Conservation (phyloP, 371 early-diverging fungal genomes). For the Choanephora cucurbitarum region DNA sequence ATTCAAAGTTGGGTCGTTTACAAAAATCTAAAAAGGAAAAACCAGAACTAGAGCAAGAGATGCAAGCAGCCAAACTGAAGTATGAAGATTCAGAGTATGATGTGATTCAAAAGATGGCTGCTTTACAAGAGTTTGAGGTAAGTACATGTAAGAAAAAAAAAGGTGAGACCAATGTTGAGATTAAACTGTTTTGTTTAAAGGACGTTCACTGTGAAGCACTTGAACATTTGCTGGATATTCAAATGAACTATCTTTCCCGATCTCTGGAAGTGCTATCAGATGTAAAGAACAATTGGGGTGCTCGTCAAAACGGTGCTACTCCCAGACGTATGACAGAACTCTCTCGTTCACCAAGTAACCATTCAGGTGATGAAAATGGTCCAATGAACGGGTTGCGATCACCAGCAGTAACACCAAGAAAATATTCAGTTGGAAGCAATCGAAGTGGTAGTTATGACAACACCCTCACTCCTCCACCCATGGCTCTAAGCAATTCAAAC, state of each 20-base stretch:
- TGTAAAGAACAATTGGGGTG: constrained; percentile 16
- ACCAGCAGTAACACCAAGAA: constrained; percentile 1
- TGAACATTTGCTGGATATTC: constrained; percentile 55
- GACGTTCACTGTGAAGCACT: constrained; percentile 61
- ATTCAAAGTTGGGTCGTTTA: constrained; percentile 83
- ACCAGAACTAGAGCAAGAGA: constrained; percentile 64
- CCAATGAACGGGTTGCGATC: background rate
- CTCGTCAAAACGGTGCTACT: background rate
- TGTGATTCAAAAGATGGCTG: constrained; percentile 65
- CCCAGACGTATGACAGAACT: constrained; percentile 1
- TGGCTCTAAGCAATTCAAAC: background rate
- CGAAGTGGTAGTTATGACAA: constrained; percentile 1
- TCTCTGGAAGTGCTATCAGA: constrained; percentile 45
- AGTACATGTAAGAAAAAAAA: background rate
- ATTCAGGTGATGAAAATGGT: constrained; percentile 3
- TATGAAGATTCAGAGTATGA: constrained; percentile 89
- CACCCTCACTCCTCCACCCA: background rate
- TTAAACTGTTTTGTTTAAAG: constrained; percentile 25
- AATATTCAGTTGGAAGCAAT: constrained; percentile 1
- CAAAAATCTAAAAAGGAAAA: constrained; percentile 87
- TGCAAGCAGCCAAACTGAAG: constrained; percentile 84
- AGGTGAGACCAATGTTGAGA: background rate
- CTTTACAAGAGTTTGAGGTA: constrained; percentile 74
- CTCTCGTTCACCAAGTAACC: constrained; percentile 20
- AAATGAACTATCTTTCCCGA: constrained; percentile 48